A percentile compares a stretch with the other conserved stretches of the same genome.
Evolutionary conservation across 306 rosid species (phyloP).

Genomic region (Dryas octopetala): DNA sequence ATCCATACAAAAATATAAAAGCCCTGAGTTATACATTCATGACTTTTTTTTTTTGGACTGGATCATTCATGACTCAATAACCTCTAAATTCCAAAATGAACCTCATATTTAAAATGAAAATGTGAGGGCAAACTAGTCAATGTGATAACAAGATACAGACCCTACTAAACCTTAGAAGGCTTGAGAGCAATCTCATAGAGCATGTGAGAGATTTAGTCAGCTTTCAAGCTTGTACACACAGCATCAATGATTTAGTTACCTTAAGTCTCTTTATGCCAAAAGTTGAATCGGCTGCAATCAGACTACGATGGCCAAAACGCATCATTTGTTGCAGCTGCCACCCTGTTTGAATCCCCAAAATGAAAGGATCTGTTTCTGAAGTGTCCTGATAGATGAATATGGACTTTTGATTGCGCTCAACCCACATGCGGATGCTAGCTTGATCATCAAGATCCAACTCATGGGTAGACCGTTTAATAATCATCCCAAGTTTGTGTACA

Average conservation of each 20-base stretch:
- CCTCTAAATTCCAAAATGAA: not conserved
- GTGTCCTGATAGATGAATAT: conserved; percentile 80
- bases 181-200: not conserved
- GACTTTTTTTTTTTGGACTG: not conserved
- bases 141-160: not conserved
- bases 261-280: conserved; percentile 89
- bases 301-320: conserved; percentile 84
- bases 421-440: conserved; percentile 96
- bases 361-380: conserved; percentile 75
- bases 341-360: conserved; percentile 95
- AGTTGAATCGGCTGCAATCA: conserved; percentile 83
- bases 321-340: conserved; percentile 97
- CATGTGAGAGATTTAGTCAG: not conserved
- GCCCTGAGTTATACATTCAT: not conserved
- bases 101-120: no score
- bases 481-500: conserved; percentile 95
- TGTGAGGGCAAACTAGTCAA: not conserved
- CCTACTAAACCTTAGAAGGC: not conserved
- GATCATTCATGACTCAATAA: not conserved
- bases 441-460: conserved; percentile 93
- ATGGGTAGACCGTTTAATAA: conserved; percentile 84
- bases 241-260: conserved; percentile 40
- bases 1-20: conserved; percentile 1
- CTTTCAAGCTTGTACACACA: not conserved
- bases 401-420: conserved; percentile 77